Percentiles rank a stretch among this genome's conserved stretches.
Conservation (phyloP, 202 grass and related monocot species). For the Saccharum hybrid region DNA sequence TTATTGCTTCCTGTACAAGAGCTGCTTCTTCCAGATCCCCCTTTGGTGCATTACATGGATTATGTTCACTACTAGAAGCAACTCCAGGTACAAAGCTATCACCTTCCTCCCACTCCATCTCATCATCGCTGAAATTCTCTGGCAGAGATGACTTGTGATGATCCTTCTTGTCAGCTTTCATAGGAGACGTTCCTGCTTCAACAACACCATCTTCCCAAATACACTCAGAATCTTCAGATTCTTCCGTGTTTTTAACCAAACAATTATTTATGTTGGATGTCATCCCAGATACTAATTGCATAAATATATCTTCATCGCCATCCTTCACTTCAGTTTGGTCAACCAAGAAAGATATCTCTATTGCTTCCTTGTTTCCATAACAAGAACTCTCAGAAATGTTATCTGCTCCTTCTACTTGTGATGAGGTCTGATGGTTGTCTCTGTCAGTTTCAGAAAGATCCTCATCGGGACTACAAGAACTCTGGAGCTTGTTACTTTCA, state of each 20-base stretch:
- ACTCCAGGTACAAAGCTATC: conserved; percentile 54
- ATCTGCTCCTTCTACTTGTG: conserved; percentile 45
- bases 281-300: conserved; percentile 71
- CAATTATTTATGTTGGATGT: conserved; percentile 43
- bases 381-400: conserved; percentile 41
- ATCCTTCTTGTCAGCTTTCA: conserved; percentile 45
- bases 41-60: conserved; percentile 60
- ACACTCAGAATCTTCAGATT: conserved; percentile 64
- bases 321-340: conserved; percentile 64
- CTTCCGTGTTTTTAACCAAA: conserved; percentile 46
- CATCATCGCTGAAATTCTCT: conserved; percentile 59
- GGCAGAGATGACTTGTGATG: conserved; percentile 36
- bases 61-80: conserved; percentile 57
- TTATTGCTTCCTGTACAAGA: conserved; percentile 92
- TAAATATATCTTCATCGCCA: conserved; percentile 78
- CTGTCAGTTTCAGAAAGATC: conserved; percentile 48
- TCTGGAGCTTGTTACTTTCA: conserved; percentile 43
- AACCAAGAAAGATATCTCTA: conserved; percentile 89
- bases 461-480: conserved; percentile 37
- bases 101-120: conserved; percentile 82
- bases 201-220: conserved; percentile 78
- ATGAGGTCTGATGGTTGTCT: conserved; percentile 32
- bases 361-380: conserved; percentile 52
- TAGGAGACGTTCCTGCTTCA: conserved; percentile 51
- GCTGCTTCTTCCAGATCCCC: conserved; percentile 82